Evolutionary conservation across 2,329 filamentous ascomycete genomes (phyloP).

Genomic region (Beauveria sp.): DNA sequence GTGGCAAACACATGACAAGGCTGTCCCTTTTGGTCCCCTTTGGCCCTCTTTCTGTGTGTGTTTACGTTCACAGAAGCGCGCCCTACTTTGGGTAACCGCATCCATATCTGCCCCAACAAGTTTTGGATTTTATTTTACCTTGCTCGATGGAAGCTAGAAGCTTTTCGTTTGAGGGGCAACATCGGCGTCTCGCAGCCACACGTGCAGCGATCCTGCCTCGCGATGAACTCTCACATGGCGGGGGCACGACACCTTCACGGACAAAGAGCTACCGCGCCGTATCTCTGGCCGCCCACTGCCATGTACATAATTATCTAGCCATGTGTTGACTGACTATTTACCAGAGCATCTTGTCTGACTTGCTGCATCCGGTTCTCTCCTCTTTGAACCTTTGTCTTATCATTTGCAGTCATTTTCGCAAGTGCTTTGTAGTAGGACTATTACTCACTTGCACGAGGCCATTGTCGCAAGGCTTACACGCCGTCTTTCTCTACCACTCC

Average conservation of each 20-base stretch:
- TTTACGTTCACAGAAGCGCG: neutral
- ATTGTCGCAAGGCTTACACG: neutral
- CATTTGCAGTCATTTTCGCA: neutral
- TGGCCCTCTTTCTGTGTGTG: neutral
- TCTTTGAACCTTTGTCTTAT: neutral
- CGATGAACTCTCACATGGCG: neutral
- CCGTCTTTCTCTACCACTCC: neutral
- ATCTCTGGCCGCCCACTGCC: neutral
- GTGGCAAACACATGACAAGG: neutral
- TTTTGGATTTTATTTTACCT: neutral
- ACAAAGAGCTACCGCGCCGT: neutral
- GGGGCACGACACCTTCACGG: neutral
- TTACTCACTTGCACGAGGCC: neutral
- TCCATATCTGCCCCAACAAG: neutral
- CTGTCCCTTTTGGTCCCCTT: neutral
- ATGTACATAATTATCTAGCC: neutral
- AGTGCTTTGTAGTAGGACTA: neutral
- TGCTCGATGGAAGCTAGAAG: neutral
- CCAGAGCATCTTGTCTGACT: neutral
- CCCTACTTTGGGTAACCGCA: neutral
- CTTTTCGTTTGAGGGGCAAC: neutral
- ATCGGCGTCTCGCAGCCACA: slow-evolving; percentile 1
- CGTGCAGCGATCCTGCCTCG: slow-evolving; percentile 4
- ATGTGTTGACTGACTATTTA: neutral
- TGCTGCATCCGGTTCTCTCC: neutral